Evolutionary conservation across 2,329 filamentous ascomycete genomes (phyloP), one percentile per base, ranked within the genome.

Genomic region (Colletotrichum liaoningense): DNA sequence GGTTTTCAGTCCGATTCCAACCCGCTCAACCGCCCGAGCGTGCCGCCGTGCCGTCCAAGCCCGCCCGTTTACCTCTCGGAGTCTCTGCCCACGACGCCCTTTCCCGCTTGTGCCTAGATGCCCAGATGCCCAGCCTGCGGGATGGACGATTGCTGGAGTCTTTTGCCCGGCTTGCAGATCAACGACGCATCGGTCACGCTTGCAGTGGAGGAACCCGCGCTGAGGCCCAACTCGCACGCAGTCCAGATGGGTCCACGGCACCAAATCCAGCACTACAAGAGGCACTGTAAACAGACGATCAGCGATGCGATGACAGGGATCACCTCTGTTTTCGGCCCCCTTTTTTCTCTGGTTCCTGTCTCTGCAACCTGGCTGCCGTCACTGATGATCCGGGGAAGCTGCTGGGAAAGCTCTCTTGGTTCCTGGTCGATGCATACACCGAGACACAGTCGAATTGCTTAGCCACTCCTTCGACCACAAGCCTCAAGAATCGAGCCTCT

Each of bases 301-400:
- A 69, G 42, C 46, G 65, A 49, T 59, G 30, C 24, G 26, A n/a
- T 26, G 69, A 63, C 69, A 69, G 66, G 69, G 69, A 64, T 72
- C 54, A 68, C 66, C 66, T 69, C 58, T 55, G 58, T 38, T 54
- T 42, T 55, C 42, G 30, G 54, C 38, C 59, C 69, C 66, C 59
- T 38, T 58, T 42, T 55, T 55, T 63, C 42, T 63, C 60, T 35
- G 56, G 49, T 72, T 72, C 58, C 65, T 69, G 65, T 69, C 52
- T 35, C 42, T 54, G 35, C 38, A 24, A 14, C 58, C 35, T 14
- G 30, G 56, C 66, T n/a, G 26, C 49, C 65, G 69, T 63, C 69
- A 59, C 28, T 54, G 69, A 69, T 58, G 59, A 72, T 72, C 69
- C 66, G 69, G 69, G 69, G 69, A 72, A 72, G 66, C 66, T 72